A percentile compares a stretch with the other conserved stretches of the same genome.
Conservation (phyloP, 176 grass and related monocot genomes). For the Thalia dealbata region DNA sequence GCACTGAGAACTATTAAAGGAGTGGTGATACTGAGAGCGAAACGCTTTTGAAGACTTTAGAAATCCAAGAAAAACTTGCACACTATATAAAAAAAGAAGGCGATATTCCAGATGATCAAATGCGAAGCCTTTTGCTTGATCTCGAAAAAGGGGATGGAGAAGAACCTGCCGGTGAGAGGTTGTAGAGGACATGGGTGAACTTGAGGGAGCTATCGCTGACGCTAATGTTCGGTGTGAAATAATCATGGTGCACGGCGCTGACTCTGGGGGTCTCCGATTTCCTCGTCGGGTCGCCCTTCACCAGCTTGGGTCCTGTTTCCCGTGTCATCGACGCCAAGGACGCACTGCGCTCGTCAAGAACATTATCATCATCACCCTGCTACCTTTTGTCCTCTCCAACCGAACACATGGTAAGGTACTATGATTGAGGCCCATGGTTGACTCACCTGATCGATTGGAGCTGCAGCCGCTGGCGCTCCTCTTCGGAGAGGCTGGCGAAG, state of each 20-base stretch:
- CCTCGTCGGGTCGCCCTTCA: constrained; percentile 76
- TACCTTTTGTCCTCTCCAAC: too few relatives aligned
- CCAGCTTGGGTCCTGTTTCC: constrained; percentile 74
- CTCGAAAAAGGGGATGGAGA: not conserved
- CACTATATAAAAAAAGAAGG: too few relatives aligned
- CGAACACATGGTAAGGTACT: too few relatives aligned
- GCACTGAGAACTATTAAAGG: not conserved
- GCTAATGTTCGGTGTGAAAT: constrained; percentile 52
- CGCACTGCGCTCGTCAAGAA: constrained; percentile 34
- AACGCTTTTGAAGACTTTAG: too few relatives aligned
- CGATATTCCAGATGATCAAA: too few relatives aligned
- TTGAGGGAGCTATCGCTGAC: constrained; percentile 98
- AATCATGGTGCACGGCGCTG: constrained; percentile 36
- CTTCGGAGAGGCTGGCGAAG: constrained; percentile 42
- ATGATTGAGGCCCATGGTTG: too few relatives aligned
- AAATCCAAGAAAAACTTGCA: too few relatives aligned
- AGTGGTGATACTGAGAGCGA: not conserved
- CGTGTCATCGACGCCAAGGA: constrained; percentile 93
- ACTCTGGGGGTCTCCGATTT: constrained; percentile 40
- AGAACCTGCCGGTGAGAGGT: constrained; percentile 74
- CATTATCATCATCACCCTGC: not conserved
- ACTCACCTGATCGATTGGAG: constrained; percentile 85
- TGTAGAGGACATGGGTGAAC: constrained; percentile 99
- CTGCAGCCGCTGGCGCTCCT: constrained; percentile 52
- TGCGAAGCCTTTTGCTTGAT: not conserved